Conservation (phyloP, 306 rosid species). For the Fragaria ananassa region DNA sequence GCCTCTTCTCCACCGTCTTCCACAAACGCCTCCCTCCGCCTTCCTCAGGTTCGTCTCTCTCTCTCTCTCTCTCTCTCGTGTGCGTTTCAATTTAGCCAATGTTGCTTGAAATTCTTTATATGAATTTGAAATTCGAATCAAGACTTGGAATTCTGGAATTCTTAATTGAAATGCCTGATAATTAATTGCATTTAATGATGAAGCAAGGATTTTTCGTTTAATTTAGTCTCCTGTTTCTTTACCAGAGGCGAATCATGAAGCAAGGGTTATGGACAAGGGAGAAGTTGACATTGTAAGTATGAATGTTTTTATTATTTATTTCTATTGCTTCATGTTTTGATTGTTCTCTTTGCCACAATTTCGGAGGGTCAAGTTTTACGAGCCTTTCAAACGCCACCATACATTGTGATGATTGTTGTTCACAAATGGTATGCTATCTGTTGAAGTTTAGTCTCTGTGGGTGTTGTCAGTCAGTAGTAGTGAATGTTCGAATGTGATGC, state of each 20-base stretch:
- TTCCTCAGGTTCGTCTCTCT: slow-evolving; percentile 7
- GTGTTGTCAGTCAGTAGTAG: not conserved
- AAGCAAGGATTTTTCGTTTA: not conserved
- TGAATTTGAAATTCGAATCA: not conserved
- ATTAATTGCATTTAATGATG: not conserved
- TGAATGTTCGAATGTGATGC: not conserved
- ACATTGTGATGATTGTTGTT: not conserved
- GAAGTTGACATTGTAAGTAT: slow-evolving; percentile 52
- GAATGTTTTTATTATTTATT: no score
- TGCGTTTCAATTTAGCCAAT: not conserved
- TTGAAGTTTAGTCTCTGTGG: not conserved
- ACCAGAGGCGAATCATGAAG: slow-evolving; percentile 46
- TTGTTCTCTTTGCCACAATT: not conserved
- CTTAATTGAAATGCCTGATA: not conserved
- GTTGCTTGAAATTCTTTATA: not conserved
- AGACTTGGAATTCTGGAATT: not conserved
- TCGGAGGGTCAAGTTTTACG: not conserved
- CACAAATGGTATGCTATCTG: not conserved
- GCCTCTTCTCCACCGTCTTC: slow-evolving; percentile 69
- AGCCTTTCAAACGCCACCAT: no score
- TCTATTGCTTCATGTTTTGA: no score
- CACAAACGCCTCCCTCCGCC: slow-evolving; percentile 61
- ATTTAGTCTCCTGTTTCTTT: slow-evolving; percentile 10
- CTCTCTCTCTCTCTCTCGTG: no score
- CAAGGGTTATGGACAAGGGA: slow-evolving; percentile 34